Conservation (phyloP, 2,329 filamentous ascomycete species). For the Stagonosporopsis chrysanthemi region DNA sequence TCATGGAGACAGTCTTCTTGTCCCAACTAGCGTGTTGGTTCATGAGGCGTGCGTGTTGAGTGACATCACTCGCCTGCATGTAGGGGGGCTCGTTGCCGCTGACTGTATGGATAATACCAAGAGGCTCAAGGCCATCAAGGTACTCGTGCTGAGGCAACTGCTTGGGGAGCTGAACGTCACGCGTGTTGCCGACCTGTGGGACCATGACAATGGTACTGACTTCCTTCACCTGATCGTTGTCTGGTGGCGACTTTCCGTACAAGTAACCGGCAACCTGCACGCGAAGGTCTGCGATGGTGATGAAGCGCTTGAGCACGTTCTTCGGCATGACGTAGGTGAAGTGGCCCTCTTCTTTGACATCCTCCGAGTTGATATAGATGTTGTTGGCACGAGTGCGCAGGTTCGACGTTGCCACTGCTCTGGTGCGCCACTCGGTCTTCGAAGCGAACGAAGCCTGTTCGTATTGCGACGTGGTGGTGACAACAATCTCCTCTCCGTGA, state of each 20-base stretch:
- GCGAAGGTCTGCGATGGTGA: slow-evolving; percentile 93
- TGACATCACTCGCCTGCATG: slow-evolving; percentile 95
- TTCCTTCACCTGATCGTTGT: slow-evolving; percentile 97
- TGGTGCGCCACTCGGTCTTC: slow-evolving; percentile 97
- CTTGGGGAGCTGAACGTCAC: slow-evolving; percentile 89
- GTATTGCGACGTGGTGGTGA: slow-evolving; percentile 96
- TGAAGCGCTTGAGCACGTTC: slow-evolving; percentile 98
- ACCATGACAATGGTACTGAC: slow-evolving; percentile 97
- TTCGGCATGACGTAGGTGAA: slow-evolving; percentile 99
- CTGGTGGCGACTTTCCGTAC: slow-evolving; percentile 88
- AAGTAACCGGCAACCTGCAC: slow-evolving; percentile 97
- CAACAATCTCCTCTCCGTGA: slow-evolving; percentile 96
- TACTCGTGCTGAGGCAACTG: slow-evolving; percentile 92
- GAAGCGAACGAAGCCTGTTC: slow-evolving; percentile 98
- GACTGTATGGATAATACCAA: slow-evolving; percentile 94
- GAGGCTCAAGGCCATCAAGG: slow-evolving; percentile 82
- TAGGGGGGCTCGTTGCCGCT: slow-evolving; percentile 94
- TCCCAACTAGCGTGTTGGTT: slow-evolving; percentile 82
- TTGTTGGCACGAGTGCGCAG: slow-evolving; percentile 94
- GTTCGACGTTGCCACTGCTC: slow-evolving; percentile 96
- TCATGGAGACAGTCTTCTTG: slow-evolving; percentile 91
- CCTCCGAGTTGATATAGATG: slow-evolving; percentile 97
- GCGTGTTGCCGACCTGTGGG: slow-evolving; percentile 91
- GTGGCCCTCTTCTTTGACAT: slow-evolving; percentile 85
- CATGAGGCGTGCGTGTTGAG: slow-evolving; percentile 89